A percentile compares a stretch with the other conserved stretches of the same genome.
These are phyloP conservation scores for Pogostemon cablin DNA, from an alignment of 257 asterid species.

Conservation along the genomic window DNA sequence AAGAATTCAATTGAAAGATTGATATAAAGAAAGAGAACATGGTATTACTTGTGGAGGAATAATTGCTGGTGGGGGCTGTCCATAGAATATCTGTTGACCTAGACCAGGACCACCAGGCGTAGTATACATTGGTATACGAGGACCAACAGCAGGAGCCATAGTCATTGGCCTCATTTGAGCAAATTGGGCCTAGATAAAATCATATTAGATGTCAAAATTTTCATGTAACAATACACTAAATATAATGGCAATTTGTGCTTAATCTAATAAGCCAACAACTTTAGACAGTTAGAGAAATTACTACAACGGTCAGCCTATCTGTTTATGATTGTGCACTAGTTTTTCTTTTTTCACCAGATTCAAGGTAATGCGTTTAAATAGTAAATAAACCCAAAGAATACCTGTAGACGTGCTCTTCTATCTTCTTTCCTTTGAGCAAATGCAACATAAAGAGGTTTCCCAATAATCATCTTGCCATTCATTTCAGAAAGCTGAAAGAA, in stretches of 20 bases:
- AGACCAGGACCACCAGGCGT: slow-evolving; percentile 86
- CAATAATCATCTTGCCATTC: slow-evolving; percentile 82
- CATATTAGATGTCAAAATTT: slow-evolving; percentile 18
- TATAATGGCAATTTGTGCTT: slow-evolving; percentile 4
- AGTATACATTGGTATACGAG: slow-evolving; percentile 73
- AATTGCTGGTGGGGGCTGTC: slow-evolving; percentile 83
- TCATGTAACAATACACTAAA: background rate
- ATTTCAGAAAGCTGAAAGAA: slow-evolving; percentile 68
- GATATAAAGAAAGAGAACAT: slow-evolving; percentile 24
- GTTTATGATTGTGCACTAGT: too few species aligned
- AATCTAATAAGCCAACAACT: background rate
- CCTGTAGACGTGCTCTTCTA: slow-evolving; percentile 90
- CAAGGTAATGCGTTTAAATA: background rate
- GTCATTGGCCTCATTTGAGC: slow-evolving; percentile 84
- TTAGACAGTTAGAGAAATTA: too few species aligned
- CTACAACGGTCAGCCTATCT: too few species aligned
- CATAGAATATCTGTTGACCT: slow-evolving; percentile 90
- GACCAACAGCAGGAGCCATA: slow-evolving; percentile 68
- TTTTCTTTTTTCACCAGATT: slow-evolving; percentile 10
- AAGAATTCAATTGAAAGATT: background rate
- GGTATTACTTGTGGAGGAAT: slow-evolving; percentile 73
- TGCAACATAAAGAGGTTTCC: slow-evolving; percentile 93
- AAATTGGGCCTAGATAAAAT: slow-evolving; percentile 71
- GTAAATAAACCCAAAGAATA: slow-evolving; percentile 30
- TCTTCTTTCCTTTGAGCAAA: slow-evolving; percentile 95